Conservation (phyloP, 2,329 filamentous ascomycete genomes). For the Fusarium lateritium region DNA sequence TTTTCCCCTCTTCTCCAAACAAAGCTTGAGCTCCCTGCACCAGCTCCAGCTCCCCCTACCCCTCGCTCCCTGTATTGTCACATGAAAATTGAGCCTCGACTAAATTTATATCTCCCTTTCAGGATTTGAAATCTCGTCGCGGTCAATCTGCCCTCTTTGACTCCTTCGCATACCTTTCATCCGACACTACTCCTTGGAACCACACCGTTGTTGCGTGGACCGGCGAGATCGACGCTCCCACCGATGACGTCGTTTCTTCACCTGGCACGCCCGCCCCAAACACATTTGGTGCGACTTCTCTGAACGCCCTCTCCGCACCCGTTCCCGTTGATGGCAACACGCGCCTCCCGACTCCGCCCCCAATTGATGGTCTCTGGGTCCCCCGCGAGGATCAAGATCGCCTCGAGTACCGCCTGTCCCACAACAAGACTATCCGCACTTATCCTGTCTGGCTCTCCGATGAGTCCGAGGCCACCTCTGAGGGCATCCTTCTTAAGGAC, state of each 20-base stretch:
- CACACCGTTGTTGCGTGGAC: constrained; percentile 97
- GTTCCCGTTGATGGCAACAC: constrained; percentile 78
- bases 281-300: constrained; percentile 66
- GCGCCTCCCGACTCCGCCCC: constrained; percentile 69
- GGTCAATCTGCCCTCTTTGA: constrained; percentile 95
- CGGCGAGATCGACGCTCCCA: constrained; percentile 79
- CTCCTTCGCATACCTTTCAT: constrained; percentile 89
- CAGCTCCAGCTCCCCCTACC: constrained; percentile 31
- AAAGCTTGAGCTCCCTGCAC: constrained; percentile 31
- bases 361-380: constrained; percentile 79
- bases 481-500: constrained; percentile 83
- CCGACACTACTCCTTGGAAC: constrained; percentile 87
- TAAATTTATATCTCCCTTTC: constrained; percentile 25
- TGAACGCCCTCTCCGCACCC: constrained; percentile 84
- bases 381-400: constrained; percentile 77
- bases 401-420: constrained; percentile 81
- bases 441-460: constrained; percentile 92
- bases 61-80: constrained; percentile 23
- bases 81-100: constrained; percentile 33
- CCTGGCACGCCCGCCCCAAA: constrained; percentile 62
- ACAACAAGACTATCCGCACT: constrained; percentile 82
- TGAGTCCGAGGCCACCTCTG: constrained; percentile 74
- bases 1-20: constrained; percentile 43
- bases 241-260: constrained; percentile 60
- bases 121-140: constrained; percentile 83